Conservation (phyloP, 1,284 basidiomycete genomes). For the Schizophyllum commune region DNA sequence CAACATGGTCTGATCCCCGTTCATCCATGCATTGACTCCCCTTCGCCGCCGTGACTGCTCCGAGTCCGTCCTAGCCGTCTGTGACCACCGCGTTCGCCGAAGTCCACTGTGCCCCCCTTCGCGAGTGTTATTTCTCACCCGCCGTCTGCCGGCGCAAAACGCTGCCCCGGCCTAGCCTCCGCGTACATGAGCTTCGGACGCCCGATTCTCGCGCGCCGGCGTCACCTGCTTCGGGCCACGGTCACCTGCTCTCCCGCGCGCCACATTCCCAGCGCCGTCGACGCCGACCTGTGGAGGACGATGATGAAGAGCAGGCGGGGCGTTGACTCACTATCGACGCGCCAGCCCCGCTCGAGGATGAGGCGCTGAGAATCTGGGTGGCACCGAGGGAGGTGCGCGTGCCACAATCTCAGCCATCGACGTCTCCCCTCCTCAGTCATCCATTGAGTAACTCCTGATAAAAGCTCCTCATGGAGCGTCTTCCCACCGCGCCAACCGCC, state of each 20-base stretch:
- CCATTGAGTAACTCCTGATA: too few relatives aligned
- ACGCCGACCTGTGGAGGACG: not conserved
- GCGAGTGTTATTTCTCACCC: not conserved
- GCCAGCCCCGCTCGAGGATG: not conserved
- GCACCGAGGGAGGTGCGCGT: too few relatives aligned
- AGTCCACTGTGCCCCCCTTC: too few relatives aligned
- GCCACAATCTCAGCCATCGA: too few relatives aligned
- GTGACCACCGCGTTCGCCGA: too few relatives aligned
- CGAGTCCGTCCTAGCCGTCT: not conserved
- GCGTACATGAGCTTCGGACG: not conserved
- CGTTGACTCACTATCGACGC: not conserved
- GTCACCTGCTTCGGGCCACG: not conserved
- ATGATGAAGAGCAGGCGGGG: not conserved
- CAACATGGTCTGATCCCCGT: too few relatives aligned
- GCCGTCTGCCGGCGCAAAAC: not conserved
- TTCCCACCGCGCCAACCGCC: too few relatives aligned
- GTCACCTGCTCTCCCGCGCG: not conserved
- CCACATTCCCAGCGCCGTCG: not conserved
- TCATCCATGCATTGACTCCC: not conserved
- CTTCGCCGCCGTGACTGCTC: not conserved
- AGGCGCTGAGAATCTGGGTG: too few relatives aligned
- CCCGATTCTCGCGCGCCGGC: not conserved
- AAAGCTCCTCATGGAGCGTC: too few relatives aligned
- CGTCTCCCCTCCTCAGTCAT: too few relatives aligned
- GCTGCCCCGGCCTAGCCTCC: not conserved